Evolutionary conservation across 345 rosid species (phyloP), one percentile per base, ranked within the genome.

Genomic region (Camelina laxa): DNA sequence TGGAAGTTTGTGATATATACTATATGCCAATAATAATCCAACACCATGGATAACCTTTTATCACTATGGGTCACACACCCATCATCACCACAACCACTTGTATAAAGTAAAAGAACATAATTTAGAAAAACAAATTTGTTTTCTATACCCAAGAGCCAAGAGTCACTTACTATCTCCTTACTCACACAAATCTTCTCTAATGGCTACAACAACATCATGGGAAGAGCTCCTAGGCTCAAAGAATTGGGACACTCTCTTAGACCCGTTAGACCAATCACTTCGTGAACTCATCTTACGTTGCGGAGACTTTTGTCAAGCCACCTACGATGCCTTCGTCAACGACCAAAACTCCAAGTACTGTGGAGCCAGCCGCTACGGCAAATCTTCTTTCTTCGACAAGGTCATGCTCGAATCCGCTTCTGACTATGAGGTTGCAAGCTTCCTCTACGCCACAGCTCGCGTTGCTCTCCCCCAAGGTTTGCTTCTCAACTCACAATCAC

Each of bases 251-350:
- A 80, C 77, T 16, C 89, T 93, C 68, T 87, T 89, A 10, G 83
- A 85, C 78, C 97, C 98, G 12, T 82, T 91, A 7, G 74, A 93
- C 82, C 82, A 82, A 66, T 76, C 82, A 60, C 92, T 93, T 82
- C 87, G 96, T 35, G 65, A 79, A 7, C 89, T 88, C 73, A 78
- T 93, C 72, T 85, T 91, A 80, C 94, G 97, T 24, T 91, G 90
- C 56, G 98, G 94, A 44, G 94, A 91, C 87, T 87, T 93, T 81
- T 85, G 91, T 67, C 97, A 93, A 83, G 98, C 86, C 61, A 93
- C 98, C 22, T 91, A 93, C 47, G 98, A 93, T 72, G 77, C 96
- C 79, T 93, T 93, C 88, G 85, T 82, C 86, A 89, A 89, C 73
- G 96, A 91, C 85, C 69, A 80, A 12, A 84, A 85, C 88, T 91